A percentile compares a stretch with the other conserved stretches of the same genome.
Conservation (phyloP, 768 basidiomycete species). For the Suillus ampliporus region DNA sequence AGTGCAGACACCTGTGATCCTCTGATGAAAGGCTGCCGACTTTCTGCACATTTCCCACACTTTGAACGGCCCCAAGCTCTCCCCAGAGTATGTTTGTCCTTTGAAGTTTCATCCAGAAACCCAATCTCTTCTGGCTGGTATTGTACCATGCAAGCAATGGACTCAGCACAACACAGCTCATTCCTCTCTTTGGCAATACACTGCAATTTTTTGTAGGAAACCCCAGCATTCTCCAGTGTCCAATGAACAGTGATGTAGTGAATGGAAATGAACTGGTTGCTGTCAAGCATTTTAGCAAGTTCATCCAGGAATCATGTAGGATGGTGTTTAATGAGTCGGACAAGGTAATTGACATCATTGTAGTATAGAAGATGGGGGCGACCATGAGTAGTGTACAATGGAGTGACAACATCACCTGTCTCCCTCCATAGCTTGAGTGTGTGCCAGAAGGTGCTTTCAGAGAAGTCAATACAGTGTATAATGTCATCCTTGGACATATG, state of each 20-base stretch:
- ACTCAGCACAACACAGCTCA: constrained; percentile 31
- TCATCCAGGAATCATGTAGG: constrained; percentile 44
- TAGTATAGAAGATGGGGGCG: background rate
- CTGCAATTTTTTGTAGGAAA: constrained; percentile 38
- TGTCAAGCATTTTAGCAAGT: constrained; percentile 20
- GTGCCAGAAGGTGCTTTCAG: constrained; percentile 4
- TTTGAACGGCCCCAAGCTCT: constrained; percentile 27
- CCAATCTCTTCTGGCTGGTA: constrained; percentile 41
- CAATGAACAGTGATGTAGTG: constrained; percentile 40
- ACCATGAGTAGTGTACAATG: constrained; percentile 1
- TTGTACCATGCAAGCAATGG: constrained; percentile 30
- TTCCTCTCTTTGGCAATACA: constrained; percentile 39
- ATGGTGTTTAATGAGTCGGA: constrained; percentile 22
- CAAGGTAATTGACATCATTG: constrained; percentile 31
- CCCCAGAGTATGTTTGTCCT: constrained; percentile 32
- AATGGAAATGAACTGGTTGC: constrained; percentile 39
- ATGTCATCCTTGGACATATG: too few species aligned
- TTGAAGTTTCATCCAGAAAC: constrained; percentile 43
- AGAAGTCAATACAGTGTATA: background rate
- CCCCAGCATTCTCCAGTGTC: constrained; percentile 30
- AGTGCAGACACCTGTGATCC: constrained; percentile 22
- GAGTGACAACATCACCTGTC: constrained; percentile 13
- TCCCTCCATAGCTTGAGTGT: constrained; percentile 7
- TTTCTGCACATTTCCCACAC: constrained; percentile 28
- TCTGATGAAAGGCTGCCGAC: too few species aligned